Conservation (phyloP, 73 alveolate species). For the Effrenium voratum region DNA sequence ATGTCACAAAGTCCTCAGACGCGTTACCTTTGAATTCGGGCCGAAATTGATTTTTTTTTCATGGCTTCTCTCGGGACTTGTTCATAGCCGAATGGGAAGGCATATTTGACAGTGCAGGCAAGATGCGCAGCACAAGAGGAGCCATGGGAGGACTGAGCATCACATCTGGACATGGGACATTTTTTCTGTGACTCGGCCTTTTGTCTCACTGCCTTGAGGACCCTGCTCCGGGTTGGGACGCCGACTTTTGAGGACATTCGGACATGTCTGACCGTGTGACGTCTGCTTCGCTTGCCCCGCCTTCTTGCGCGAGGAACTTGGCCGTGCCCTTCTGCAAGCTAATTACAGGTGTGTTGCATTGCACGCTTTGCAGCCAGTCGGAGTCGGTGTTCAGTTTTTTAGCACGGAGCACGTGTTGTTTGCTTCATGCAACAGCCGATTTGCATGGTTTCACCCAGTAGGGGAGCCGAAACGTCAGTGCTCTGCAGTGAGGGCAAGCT, state of each 20-base stretch:
- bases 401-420: neutral
- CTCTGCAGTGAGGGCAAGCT: too few relatives aligned
- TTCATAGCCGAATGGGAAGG: too few relatives aligned
- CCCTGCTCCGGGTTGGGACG: constrained; percentile 79
- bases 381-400: neutral
- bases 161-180: neutral
- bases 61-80: neutral
- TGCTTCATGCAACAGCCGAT: too few relatives aligned
- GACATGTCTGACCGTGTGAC: neutral
- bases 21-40: neutral
- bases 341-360: neutral
- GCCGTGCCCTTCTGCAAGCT: neutral
- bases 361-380: neutral
- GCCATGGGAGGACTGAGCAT: constrained; percentile 37
- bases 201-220: neutral
- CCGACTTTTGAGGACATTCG: constrained; percentile 1
- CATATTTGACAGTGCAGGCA: neutral
- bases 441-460: too few relatives aligned
- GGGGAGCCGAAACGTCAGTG: too few relatives aligned
- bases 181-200: neutral
- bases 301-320: neutral
- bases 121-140: constrained; percentile 53
- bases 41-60: neutral
- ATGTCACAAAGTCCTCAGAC: neutral
- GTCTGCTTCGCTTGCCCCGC: neutral